Conservation (phyloP, 2,329 filamentous ascomycete species). For the Penicillium sp. region DNA sequence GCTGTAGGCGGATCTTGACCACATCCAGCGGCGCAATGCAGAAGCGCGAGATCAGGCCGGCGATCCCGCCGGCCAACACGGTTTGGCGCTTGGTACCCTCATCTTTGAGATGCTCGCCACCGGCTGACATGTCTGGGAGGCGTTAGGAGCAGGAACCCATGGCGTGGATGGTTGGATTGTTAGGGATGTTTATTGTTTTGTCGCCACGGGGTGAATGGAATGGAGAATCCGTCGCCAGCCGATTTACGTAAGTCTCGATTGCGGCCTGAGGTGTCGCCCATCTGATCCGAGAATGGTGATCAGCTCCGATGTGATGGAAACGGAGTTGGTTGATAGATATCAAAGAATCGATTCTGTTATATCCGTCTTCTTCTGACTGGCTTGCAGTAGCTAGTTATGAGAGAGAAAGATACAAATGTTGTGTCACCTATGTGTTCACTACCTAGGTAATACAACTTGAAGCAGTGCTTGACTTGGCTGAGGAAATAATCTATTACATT, state of each 20-base stretch:
- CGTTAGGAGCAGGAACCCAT: constrained; percentile 25
- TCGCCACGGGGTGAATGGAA: constrained; percentile 17
- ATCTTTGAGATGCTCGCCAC: constrained; percentile 65
- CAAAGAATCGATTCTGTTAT: too few relatives aligned
- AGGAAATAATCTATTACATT: too few relatives aligned
- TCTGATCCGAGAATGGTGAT: too few relatives aligned
- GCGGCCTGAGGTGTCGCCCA: too few relatives aligned
- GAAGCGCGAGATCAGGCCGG: constrained; percentile 91
- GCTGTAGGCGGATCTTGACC: constrained; percentile 94
- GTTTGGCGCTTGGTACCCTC: constrained; percentile 68
- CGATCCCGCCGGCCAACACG: constrained; percentile 63
- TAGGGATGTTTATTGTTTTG: constrained; percentile 11
- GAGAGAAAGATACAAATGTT: too few relatives aligned
- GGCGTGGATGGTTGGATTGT: background rate
- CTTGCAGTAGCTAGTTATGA: too few relatives aligned
- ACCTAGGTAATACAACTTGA: too few relatives aligned
- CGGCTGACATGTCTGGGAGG: constrained; percentile 60
- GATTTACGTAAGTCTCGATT: constrained; percentile 25
- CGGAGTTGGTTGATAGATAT: too few relatives aligned
- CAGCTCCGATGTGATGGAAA: background rate
- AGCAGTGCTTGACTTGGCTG: too few relatives aligned
- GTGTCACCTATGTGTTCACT: too few relatives aligned
- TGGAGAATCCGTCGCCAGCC: constrained; percentile 7
- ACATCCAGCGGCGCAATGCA: constrained; percentile 94
- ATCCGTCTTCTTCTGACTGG: too few relatives aligned